Base-by-base conservation (phyloP, 192 early-diverging fungal genomes). In the Coemansia umbellata region DNA sequence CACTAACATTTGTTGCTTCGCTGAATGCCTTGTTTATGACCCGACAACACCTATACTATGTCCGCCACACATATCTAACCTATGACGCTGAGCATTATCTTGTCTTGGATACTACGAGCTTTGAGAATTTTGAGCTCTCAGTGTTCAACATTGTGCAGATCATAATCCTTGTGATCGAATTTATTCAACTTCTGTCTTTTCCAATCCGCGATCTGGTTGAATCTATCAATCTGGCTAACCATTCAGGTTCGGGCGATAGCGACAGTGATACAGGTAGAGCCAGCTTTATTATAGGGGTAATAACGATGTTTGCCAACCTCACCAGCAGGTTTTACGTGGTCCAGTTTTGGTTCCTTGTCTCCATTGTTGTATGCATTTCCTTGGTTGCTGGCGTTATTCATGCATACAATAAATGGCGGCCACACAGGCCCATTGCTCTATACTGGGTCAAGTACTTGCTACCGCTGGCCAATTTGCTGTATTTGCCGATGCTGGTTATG, bases 111-210 rank as follows among this genome's bases (percentile, higher is more conserved):
- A 77, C 66, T 27, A 73, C 63, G 43, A 49, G 28, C 31, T 78
- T 67, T 17, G 35, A 60, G 28, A 44, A 59, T 51, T 77, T 75
- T 47, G 66, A 76, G 18, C 50, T 56, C 49, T 73, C 70, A 5
- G 80, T 79, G 54, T 81, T 82, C 27, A 92, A 92, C 51, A 65
- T 82, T 37, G 66, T 92, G 15, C 88, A 92, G 60, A 78, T 90
- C 13, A 57, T 60, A 5, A 87, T 88, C 32, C 63, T 92, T 1
- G 37, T 86, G 24, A 78, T 87, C 18, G 90, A 92, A 55, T 88
- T 92, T 50, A 43, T 92, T 17, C 90, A 92, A 74, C 67, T 92
- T 0, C 59, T 89, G 37, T 85, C 86, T 8, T 92, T 89, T 39
- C 88, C 88, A 8, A 70, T 88, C 11, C 81, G 87, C 27, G 90